Evolutionary conservation across 768 basidiomycete species (phyloP).

Genomic region (Phanerochaete sordida): DNA sequence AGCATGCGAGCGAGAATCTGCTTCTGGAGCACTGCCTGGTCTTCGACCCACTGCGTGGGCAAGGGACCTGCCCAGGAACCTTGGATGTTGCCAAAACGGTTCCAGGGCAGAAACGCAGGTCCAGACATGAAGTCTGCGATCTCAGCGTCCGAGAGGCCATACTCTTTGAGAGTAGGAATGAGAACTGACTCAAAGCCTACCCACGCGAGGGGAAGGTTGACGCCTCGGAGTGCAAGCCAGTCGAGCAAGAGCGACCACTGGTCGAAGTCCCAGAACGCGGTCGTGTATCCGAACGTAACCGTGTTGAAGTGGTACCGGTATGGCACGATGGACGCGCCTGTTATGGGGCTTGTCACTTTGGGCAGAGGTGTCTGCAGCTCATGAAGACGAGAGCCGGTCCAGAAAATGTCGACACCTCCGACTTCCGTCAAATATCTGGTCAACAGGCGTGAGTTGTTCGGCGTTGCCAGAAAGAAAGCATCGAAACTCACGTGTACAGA

Average conservation of each 20-base stretch:
- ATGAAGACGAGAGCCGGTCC: slow-evolving; percentile 38
- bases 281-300: slow-evolving; percentile 39
- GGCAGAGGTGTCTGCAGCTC: slow-evolving; percentile 29
- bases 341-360: slow-evolving; percentile 27
- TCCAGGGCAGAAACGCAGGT: slow-evolving; percentile 40
- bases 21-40: slow-evolving; percentile 36
- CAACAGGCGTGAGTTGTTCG: no score
- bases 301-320: slow-evolving; percentile 42
- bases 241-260: slow-evolving; percentile 38
- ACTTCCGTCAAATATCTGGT: slow-evolving; percentile 21
- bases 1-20: slow-evolving; percentile 34
- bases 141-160: slow-evolving; percentile 32
- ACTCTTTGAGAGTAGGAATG: slow-evolving; percentile 33
- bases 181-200: slow-evolving; percentile 37
- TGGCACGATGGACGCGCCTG: slow-evolving; percentile 32
- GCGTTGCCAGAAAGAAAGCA: slow-evolving; percentile 21
- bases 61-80: slow-evolving; percentile 35
- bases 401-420: slow-evolving; percentile 39
- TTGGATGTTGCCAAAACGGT: slow-evolving; percentile 41
- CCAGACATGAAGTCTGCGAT: slow-evolving; percentile 35
- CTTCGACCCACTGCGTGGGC: slow-evolving; percentile 33
- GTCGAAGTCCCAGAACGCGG: slow-evolving; percentile 36
- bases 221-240: slow-evolving; percentile 38
- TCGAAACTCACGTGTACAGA: slow-evolving; percentile 31
- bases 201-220: slow-evolving; percentile 42